Evolutionary conservation across 2,329 filamentous ascomycete genomes (phyloP), one percentile per base, ranked within the genome.

Genomic region (Orbilia ellipsospora): DNA sequence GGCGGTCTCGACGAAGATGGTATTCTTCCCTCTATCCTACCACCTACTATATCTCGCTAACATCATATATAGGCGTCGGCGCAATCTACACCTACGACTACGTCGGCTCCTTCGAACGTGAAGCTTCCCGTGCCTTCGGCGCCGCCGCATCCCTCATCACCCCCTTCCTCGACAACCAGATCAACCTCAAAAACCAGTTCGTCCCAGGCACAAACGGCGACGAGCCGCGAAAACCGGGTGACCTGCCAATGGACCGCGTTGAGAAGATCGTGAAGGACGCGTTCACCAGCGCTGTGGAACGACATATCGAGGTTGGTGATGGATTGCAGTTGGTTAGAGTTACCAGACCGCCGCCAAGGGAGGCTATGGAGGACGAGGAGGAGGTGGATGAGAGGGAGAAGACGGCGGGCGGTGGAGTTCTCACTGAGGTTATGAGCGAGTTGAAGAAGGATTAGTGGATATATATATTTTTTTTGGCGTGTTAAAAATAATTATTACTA

Each of bases 271-370:
- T 99, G 80, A 92, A 94, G 84, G 95, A 99, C 87, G 95, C 95
- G 1, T 99, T 99, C 84, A 96, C 96, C 77, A 96, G 94, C 83
- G 95, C 96, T 2, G 94, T 97, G 40, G 95, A 99, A 88, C 91
- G 95, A 84, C 95, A 99, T 85, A 99, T 99, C 80, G 95, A 99
- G 86, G 96, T 99, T 77, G 95, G 95, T 83, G 95, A 99, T 85
- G 90, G 91, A 60, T 84, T 99, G 82, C 95, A 99, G 87, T 94
- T 97, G 88, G 87, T 99, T 87, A 89, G 96, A 79, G 93, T 98
- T 81, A 97, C 93, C 13, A 57, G 50, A 18, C 52, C 55, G 6
- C 48, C 56, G 44, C 55, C 45, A 48, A 42, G 20, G 8, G 31
- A 51, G 40, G 61, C 26, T 15, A 18, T 36, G 23, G 64, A 52